These are phyloP conservation scores for Umbelopsis ramanniana DNA, from an alignment of 192 early-diverging fungal species.

Conservation along the genomic window DNA sequence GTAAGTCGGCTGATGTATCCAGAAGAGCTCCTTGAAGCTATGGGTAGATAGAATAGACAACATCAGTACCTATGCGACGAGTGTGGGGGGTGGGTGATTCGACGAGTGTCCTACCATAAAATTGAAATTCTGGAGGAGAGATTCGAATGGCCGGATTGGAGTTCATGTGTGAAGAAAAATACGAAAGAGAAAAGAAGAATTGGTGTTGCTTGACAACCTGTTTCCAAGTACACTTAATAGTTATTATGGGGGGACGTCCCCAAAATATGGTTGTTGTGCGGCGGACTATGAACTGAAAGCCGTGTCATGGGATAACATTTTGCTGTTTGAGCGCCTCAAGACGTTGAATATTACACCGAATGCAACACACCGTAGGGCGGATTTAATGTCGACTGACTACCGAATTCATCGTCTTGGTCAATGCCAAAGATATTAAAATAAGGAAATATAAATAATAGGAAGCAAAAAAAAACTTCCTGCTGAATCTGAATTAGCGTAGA, in stretches of 20 bases:
- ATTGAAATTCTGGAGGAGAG: slow-evolving; percentile 32
- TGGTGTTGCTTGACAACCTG: slow-evolving; percentile 8
- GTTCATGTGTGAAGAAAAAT: slow-evolving; percentile 1
- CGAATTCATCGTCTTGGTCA: no score
- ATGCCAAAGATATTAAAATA: no score
- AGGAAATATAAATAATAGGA: no score
- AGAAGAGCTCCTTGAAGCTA: slow-evolving; percentile 46
- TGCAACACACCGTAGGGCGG: no score
- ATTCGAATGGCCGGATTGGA: slow-evolving; percentile 29
- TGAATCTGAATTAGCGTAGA: no score
- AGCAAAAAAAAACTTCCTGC: no score
- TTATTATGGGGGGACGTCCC: slow-evolving; percentile 14
- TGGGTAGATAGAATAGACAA: background rate
- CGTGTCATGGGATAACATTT: slow-evolving; percentile 15
- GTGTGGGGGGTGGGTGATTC: background rate
- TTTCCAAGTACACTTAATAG: background rate
- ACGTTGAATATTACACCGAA: slow-evolving; percentile 1
- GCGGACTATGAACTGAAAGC: background rate
- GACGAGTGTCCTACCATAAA: slow-evolving; percentile 10
- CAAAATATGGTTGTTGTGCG: slow-evolving; percentile 12
- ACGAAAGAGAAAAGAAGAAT: background rate
- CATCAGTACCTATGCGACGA: background rate
- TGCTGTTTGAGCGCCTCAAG: background rate
- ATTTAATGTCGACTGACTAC: no score
- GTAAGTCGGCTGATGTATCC: slow-evolving; percentile 48